A percentile compares a stretch with the other conserved stretches of the same genome.
Conservation (phyloP, 768 basidiomycete species). For the Agrocybe praecox region DNA sequence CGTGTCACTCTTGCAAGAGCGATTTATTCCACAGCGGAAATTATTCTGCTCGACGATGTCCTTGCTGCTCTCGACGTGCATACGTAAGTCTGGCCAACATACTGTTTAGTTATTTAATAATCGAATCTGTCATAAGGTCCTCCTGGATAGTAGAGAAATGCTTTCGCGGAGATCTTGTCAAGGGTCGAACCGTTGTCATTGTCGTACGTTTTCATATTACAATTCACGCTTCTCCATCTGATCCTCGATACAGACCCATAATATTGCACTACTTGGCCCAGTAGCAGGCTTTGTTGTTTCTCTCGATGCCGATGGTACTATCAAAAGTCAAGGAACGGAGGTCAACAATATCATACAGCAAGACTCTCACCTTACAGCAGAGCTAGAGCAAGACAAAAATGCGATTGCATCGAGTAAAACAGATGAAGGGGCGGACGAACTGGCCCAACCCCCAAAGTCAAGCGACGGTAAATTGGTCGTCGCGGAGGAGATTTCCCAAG, state of each 20-base stretch:
- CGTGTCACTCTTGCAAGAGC: slow-evolving; percentile 48
- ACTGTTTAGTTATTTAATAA: no score
- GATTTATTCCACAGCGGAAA: slow-evolving; percentile 52
- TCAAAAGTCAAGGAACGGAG: slow-evolving; percentile 45
- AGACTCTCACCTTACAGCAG: neutral
- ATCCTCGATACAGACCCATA: slow-evolving; percentile 37
- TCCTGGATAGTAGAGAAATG: slow-evolving; percentile 77
- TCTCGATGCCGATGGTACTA: slow-evolving; percentile 50
- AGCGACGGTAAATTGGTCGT: slow-evolving; percentile 59
- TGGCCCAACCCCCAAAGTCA: slow-evolving; percentile 4
- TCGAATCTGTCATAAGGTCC: slow-evolving; percentile 44
- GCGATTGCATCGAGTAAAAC: slow-evolving; percentile 16
- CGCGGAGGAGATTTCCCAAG: slow-evolving; percentile 58
- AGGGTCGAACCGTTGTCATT: slow-evolving; percentile 77
- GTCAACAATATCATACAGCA: slow-evolving; percentile 39
- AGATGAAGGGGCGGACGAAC: slow-evolving; percentile 18
- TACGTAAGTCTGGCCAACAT: slow-evolving; percentile 16
- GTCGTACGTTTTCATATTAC: no score
- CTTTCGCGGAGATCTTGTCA: slow-evolving; percentile 71
- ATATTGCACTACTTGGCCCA: slow-evolving; percentile 49
- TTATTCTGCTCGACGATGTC: slow-evolving; percentile 74
- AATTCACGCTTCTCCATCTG: no score
- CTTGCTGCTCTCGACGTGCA: slow-evolving; percentile 57
- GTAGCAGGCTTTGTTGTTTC: slow-evolving; percentile 60
- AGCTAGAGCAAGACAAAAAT: slow-evolving; percentile 13